Conservation (phyloP, 1,139 yeast genomes). For the Saccharomyces hybrid region DNA sequence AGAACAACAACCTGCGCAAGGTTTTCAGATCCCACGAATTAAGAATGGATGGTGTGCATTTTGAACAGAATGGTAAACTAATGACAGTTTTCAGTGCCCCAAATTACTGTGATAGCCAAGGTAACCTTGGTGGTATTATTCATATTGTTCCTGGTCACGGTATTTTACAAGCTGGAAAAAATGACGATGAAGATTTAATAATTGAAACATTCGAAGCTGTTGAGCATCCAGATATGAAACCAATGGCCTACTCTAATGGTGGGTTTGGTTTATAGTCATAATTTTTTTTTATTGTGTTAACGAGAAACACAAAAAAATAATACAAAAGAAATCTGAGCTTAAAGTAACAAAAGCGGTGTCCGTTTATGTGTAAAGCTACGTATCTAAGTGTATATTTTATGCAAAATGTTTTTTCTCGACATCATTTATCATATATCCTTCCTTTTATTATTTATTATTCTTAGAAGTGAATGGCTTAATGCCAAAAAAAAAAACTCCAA, state of each 20-base stretch:
- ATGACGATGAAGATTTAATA: conserved; percentile 49
- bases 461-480: no score
- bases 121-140: conserved; percentile 83
- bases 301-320: background rate
- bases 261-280: conserved; percentile 27
- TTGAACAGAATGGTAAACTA: conserved; percentile 77
- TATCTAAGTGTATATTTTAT: no score
- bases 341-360: no score
- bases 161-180: conserved; percentile 27
- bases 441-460: no score
- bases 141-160: conserved; percentile 40
- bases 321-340: no score
- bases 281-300: no score
- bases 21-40: conserved; percentile 93
- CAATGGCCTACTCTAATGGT: conserved; percentile 87
- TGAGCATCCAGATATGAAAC: conserved; percentile 83
- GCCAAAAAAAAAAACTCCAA: no score
- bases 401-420: no score
- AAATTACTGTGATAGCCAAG: conserved; percentile 52
- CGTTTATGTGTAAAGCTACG: no score
- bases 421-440: no score
- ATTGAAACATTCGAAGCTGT: conserved; percentile 66
- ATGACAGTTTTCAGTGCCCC: conserved; percentile 70
- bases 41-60: conserved; percentile 80
- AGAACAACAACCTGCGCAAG: conserved; percentile 61